Evolutionary conservation across 208 protist species (phyloP), one percentile per base, ranked within the genome.

Genomic region (Willaertia magna): DNA sequence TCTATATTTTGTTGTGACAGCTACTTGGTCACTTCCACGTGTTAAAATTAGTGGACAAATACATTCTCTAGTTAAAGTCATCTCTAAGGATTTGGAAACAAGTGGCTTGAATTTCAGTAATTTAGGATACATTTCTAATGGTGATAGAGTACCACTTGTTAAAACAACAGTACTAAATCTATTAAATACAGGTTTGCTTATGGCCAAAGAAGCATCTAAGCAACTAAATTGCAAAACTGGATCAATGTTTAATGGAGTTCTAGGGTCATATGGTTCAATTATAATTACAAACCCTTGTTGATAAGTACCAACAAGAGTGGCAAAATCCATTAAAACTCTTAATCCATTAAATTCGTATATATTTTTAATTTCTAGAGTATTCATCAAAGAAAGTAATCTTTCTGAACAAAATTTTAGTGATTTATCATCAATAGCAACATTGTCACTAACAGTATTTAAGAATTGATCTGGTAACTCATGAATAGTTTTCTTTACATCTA

Each of bases 111-210:
- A 99, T 46, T 97, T 94, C 20, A 99, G 89, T 34, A 99, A 96
- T 86, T 98, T 98, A 0, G 97, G 95, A 90, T 99, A 99, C 86
- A 99, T 98, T 83, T 98, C 96, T n/a, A 99, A 89, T 49, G 98
- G 98, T 0, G 97, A 98, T 26, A 97, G 89, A 22, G 97, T 98
- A 79, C 97, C 96, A n/a, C 94, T 97, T 14, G 98, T 99, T 59
- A 99, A 95, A 22, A 99, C 93, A 18, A 99, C 97, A 79, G 90
- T 96, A 86, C 91, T 89, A 91, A 98, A 99, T 59, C 92, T 92
- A 55, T 94, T 89, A 84, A 99, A 97, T 6, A 97, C 93, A 49
- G 95, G 94, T 86, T 96, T 94, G 34, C 47, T 61, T 81, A 99
- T 93, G 4, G 97, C 97, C 30, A 99, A 90, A 2, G 96, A 98